Base-by-base conservation (phyloP, 2,329 filamentous ascomycete genomes). In the Xylaria hypoxylon region DNA sequence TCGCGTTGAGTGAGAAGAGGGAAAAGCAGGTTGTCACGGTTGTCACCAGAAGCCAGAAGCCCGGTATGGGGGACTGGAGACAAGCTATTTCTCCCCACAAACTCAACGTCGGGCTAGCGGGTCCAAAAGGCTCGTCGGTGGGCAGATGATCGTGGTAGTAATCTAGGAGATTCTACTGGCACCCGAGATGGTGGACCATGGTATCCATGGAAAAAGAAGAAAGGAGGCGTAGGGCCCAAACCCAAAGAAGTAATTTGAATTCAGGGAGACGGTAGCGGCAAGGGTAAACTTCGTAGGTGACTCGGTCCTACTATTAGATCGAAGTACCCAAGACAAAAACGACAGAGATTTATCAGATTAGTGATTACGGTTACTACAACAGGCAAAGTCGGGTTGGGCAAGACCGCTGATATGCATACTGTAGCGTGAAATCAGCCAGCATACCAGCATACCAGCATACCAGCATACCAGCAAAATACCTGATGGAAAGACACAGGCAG, bases 231-330 rank as follows among this genome's bases (percentile, higher is more conserved):
- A 68, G 56, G 40, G 24, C 59, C 59, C 62, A 70, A 64, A 64
- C 70, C 72, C 57, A 74, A 74, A 74, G 59, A 69, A 72, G 73
- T 67, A 76, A 71, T 66, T 31, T 60, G 60, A 64, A 60, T 57
- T 68, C 67, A 70, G 69, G 70, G 71, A 73, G 72, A 71, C 68
- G 68, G 70, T 71, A 68, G 68, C 63, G 72, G 24, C 73, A 74
- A 72, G 69, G 69, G 69, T 72, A 64, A 63, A 69, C 67, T 71
- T 66, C 64, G 70, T 65, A 44, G 53, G 59, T 50, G 55, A 66
- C 66, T 67, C 59, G 63, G 57, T 60, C 59, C 51, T 69, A 58
- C 61, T 69, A 26, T 24, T 44, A 42, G 50, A 44, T 55, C 24
- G n/a, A 50, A 55, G 56, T 51, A 60, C 42, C 64, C 38, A 31